phyloP scores from a whole-genome alignment of 2,329 filamentous ascomycete species.

The Aureobasidium subglaciale region DNA sequence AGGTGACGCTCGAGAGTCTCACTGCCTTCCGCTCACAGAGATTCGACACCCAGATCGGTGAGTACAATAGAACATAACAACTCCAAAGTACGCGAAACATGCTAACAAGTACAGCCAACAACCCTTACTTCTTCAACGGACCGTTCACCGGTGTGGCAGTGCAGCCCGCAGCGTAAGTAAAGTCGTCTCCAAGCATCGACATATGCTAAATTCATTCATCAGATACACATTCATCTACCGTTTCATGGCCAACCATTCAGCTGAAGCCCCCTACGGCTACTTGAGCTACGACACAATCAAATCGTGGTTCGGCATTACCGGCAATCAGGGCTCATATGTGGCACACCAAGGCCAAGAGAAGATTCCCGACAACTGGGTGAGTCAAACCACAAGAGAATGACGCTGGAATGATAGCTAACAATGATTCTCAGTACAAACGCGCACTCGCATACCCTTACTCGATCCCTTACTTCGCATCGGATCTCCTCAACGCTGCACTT shows the following conservation, averaged over 20 bases:
- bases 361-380: constrained; percentile 34
- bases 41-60: neutral
- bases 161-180: neutral
- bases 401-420: neutral
- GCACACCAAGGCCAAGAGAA: constrained; percentile 29
- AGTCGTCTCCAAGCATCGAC: neutral
- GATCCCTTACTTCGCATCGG: constrained; percentile 24
- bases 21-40: neutral
- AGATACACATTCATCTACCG: constrained; percentile 29
- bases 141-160: neutral
- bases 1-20: constrained; percentile 14
- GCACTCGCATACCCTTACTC: constrained; percentile 27
- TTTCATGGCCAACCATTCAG: constrained; percentile 35
- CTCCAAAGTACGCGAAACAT: neutral
- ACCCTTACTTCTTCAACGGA: constrained; percentile 21
- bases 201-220: constrained; percentile 13
- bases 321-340: constrained; percentile 17
- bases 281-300: constrained; percentile 32
- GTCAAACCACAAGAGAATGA: neutral
- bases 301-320: constrained; percentile 32
- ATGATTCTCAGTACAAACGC: constrained; percentile 22
- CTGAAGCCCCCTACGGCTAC: constrained; percentile 30
- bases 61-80: constrained; percentile 21
- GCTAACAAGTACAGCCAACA: constrained; percentile 20
- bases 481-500: constrained; percentile 15